Evolutionary conservation across 2,329 filamentous ascomycete species (phyloP).

Genomic region (Epichloe gansuensis): DNA sequence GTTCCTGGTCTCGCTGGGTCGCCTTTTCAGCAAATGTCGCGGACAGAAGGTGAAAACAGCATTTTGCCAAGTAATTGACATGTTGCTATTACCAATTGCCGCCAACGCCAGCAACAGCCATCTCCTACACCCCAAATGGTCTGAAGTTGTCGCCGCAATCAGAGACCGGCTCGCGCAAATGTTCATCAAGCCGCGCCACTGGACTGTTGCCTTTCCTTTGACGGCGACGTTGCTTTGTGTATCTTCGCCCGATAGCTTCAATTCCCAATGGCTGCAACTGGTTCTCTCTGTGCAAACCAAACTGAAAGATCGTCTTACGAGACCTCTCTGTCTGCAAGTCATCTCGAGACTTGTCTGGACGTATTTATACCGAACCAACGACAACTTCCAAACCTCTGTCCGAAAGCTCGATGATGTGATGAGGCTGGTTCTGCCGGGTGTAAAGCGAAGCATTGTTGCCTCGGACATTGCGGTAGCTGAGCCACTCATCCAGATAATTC

Average conservation of each 20-base stretch:
- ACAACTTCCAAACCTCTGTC: constrained; percentile 52
- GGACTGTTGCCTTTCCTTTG: constrained; percentile 77
- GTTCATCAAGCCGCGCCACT: constrained; percentile 84
- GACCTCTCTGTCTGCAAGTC: constrained; percentile 72
- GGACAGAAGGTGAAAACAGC: constrained; percentile 85
- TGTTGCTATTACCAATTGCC: constrained; percentile 74
- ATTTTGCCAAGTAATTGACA: constrained; percentile 85
- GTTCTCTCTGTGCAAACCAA: constrained; percentile 65
- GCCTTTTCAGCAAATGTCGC: constrained; percentile 72
- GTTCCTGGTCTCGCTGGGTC: constrained; percentile 70
- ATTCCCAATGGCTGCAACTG: constrained; percentile 74
- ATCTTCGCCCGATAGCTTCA: constrained; percentile 73
- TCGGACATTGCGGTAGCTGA: constrained; percentile 77
- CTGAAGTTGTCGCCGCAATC: constrained; percentile 66
- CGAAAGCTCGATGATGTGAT: constrained; percentile 85
- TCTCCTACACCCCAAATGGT: constrained; percentile 73
- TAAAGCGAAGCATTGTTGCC: constrained; percentile 68
- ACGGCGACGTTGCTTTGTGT: constrained; percentile 80
- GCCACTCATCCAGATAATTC: constrained; percentile 82
- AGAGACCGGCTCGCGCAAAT: constrained; percentile 70
- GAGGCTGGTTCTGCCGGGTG: constrained; percentile 66
- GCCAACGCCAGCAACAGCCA: constrained; percentile 64
- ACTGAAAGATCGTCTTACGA: constrained; percentile 69
- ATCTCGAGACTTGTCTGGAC: constrained; percentile 88
- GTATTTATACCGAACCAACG: constrained; percentile 75